Evolutionary conservation across 352 stramenopile species (phyloP), one percentile per base, ranked within the genome.

Genomic region (Pythium monospermum): DNA sequence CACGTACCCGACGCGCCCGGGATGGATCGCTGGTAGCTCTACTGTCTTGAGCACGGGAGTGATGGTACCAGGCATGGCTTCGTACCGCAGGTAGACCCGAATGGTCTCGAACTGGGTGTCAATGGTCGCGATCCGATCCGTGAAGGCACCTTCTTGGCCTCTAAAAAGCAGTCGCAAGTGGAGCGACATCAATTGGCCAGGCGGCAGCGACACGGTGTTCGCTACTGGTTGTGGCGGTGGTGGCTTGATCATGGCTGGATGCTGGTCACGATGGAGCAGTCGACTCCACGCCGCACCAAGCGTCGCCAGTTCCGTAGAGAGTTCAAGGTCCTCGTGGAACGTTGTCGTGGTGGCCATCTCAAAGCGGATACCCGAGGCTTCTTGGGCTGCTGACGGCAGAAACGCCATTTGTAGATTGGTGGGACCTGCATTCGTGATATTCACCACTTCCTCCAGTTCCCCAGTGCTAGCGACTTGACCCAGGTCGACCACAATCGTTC

Each of bases 371-470:
- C 7, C 13, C 30, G 30, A 35, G 30, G 36, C 7, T n/a, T n/a
- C n/a, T n/a, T n/a, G n/a, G n/a, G n/a, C n/a, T n/a, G n/a, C n/a
- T n/a, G n/a, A n/a, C n/a, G n/a, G n/a, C n/a, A n/a, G n/a, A 6
- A 21, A 10, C 6, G 36, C 19, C 12, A 85, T 15, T 10, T 53
- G 42, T 15, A 76, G 31, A 26, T 62, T 53, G 1, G 79, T 55
- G 0, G 76, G 73, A 48, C 83, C 83, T 31, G 62, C 27, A 47
- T 85, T 87, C 6, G 41, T 68, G 22, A 85, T 51, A 33, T 59
- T 64, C 18, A 87, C 41, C n/a, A 66, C 52, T 10, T 80, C 66
- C 2, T 48, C 62, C 19, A 56, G 61, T 27, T 42, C 44, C 4
- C 45, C 61, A 19, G 57, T 39, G 7, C 43, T 51, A n/a, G 69